These are phyloP conservation scores for Diophrys sp. DNA, from an alignment of 73 alveolate species.

Conservation along the genomic window DNA sequence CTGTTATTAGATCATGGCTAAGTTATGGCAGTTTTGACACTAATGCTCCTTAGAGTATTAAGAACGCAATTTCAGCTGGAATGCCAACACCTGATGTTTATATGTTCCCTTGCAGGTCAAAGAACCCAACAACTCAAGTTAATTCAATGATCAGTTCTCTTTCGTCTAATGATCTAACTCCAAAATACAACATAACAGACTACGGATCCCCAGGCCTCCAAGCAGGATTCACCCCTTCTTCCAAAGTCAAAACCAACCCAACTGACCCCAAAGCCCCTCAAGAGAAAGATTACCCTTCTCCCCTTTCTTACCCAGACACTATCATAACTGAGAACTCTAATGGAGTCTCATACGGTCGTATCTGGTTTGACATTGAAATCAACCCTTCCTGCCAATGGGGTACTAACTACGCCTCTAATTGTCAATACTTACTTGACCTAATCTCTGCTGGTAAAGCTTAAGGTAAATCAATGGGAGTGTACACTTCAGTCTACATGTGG, in stretches of 20 bases:
- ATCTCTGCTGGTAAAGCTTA: not conserved
- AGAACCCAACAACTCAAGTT: too few relatives aligned
- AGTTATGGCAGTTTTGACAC: not conserved
- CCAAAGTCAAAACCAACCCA: too few relatives aligned
- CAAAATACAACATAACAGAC: too few relatives aligned
- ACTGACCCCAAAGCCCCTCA: too few relatives aligned
- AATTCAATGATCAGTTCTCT: too few relatives aligned
- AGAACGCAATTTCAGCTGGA: not conserved
- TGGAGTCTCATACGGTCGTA: not conserved
- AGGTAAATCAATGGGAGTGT: not conserved
- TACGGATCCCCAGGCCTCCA: too few relatives aligned
- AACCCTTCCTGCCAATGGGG: not conserved
- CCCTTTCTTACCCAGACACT: too few relatives aligned
- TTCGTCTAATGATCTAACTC: too few relatives aligned
- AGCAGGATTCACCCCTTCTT: too few relatives aligned
- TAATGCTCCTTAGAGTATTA: too few relatives aligned
- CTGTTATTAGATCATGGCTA: not conserved
- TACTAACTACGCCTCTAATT: not conserved
- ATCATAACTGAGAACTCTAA: too few relatives aligned
- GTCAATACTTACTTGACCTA: not conserved
- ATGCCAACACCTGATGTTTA: not conserved
- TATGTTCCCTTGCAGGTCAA: not conserved
- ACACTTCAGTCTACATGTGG: not conserved
- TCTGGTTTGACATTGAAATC: not conserved
- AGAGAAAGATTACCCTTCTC: too few relatives aligned